phyloP scores from a whole-genome alignment of 2,329 filamentous ascomycete species.

The Xylaria sp. region DNA sequence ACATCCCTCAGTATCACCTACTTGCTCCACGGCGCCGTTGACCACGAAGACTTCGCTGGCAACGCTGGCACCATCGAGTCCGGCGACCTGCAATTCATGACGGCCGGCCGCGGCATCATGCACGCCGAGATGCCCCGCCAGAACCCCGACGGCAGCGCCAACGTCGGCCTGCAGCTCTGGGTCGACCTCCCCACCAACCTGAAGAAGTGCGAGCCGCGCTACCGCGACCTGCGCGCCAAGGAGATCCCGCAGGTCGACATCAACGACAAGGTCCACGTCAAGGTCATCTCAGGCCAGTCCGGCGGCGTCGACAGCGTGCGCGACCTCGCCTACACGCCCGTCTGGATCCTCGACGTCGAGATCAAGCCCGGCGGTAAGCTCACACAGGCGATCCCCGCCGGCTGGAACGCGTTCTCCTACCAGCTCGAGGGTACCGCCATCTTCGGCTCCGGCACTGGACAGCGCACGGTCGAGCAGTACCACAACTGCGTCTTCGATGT shows the following conservation, averaged over 20 bases:
- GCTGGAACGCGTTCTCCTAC: conserved; percentile 90
- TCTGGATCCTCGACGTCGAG: conserved; percentile 87
- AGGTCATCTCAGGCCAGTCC: conserved; percentile 83
- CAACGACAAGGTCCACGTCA: conserved; percentile 72
- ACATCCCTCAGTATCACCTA: conserved; percentile 43
- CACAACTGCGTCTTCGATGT: conserved; percentile 87
- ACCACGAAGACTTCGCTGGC: conserved; percentile 35
- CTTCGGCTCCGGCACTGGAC: conserved; percentile 52
- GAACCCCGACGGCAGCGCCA: conserved; percentile 68
- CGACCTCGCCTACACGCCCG: conserved; percentile 90
- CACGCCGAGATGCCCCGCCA: conserved; percentile 92
- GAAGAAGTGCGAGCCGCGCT: conserved; percentile 86
- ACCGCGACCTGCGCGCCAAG: conserved; percentile 71
- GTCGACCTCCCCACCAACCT: conserved; percentile 79
- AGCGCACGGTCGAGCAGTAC: conserved; percentile 58
- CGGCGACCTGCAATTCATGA: conserved; percentile 98
- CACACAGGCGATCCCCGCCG: conserved; percentile 66
- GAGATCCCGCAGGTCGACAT: conserved; percentile 74
- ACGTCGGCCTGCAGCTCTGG: conserved; percentile 91
- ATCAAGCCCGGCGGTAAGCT: conserved; percentile 75
- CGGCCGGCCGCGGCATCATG: conserved; percentile 83
- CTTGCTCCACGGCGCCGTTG: conserved; percentile 63
- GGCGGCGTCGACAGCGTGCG: conserved; percentile 81
- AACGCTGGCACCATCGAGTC: conserved; percentile 69
- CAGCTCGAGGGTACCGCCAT: conserved; percentile 66